phyloP scores from a whole-genome alignment of 1,139 yeast genomes.

The Protomyces lactucae-debilis region DNA sequence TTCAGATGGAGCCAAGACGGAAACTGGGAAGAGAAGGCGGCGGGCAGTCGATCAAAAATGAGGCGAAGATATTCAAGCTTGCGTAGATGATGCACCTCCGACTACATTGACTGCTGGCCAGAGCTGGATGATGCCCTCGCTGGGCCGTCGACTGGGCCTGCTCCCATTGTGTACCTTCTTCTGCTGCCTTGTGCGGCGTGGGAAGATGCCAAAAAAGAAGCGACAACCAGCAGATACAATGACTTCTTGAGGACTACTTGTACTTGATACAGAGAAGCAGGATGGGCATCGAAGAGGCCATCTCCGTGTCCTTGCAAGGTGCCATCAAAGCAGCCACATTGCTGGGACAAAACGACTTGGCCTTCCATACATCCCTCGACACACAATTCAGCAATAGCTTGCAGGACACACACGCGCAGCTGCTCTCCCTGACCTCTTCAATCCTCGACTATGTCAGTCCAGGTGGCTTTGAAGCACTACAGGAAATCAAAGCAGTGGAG shows the following conservation, averaged over 20 bases:
- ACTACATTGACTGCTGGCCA: no score
- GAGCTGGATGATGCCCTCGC: no score
- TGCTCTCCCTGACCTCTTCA: constrained; percentile 53
- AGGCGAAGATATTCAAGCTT: no score
- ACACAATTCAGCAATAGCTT: constrained; percentile 45
- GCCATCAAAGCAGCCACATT: constrained; percentile 57
- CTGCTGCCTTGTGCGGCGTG: neutral
- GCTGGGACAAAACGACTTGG: constrained; percentile 73
- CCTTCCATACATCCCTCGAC: constrained; percentile 69
- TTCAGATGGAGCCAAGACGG: neutral
- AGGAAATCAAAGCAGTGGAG: constrained; percentile 40
- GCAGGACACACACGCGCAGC: constrained; percentile 44
- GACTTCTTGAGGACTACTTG: neutral
- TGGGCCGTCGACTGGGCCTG: no score
- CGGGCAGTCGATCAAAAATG: no score
- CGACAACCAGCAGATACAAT: no score
- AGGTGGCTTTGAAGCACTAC: constrained; percentile 37
- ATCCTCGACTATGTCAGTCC: constrained; percentile 43
- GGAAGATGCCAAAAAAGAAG: neutral
- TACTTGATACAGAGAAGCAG: neutral
- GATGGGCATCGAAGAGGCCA: constrained; percentile 3
- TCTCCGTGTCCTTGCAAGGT: constrained; percentile 6
- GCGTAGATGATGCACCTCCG: no score
- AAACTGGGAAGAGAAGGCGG: no score
- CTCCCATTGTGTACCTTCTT: no score